phyloP scores from a whole-genome alignment of 352 stramenopile genomes.

The Pythium apleroticum region DNA sequence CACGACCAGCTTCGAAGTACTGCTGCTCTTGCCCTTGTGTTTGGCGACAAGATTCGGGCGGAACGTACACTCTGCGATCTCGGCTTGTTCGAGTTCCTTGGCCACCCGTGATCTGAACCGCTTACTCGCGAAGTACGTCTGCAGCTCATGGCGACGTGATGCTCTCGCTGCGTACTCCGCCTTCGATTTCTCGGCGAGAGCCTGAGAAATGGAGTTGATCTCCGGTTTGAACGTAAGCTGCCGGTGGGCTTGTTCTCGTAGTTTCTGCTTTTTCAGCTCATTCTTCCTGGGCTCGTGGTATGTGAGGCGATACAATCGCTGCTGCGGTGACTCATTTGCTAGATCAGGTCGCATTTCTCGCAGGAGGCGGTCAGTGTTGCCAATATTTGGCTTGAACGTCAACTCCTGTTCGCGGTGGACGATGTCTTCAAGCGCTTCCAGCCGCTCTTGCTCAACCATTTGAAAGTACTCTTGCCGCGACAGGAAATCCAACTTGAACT shows the following conservation, averaged over 20 bases:
- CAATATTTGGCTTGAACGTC: constrained; percentile 79
- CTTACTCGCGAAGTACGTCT: constrained; percentile 66
- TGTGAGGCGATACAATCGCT: constrained; percentile 66
- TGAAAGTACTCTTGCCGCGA: constrained; percentile 69
- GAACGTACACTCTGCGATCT: constrained; percentile 73
- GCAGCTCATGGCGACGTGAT: constrained; percentile 27
- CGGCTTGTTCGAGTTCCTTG: constrained; percentile 63
- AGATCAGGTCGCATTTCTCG: constrained; percentile 62
- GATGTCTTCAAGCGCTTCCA: constrained; percentile 53
- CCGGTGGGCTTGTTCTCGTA: constrained; percentile 52
- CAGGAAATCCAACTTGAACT: constrained; percentile 82
- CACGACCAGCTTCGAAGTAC: constrained; percentile 42
- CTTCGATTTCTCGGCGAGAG: constrained; percentile 47
- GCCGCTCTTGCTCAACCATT: constrained; percentile 55
- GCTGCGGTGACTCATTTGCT: constrained; percentile 46
- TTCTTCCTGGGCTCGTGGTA: constrained; percentile 62
- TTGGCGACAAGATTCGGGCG: constrained; percentile 44
- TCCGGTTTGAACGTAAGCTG: constrained; percentile 76
- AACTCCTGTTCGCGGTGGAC: constrained; percentile 39
- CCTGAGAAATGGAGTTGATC: constrained; percentile 78
- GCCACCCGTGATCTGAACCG: constrained; percentile 68
- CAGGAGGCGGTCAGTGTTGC: constrained; percentile 68
- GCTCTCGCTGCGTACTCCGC: constrained; percentile 35
- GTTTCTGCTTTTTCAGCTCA: constrained; percentile 58
- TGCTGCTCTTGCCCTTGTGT: constrained; percentile 32